Evolutionary conservation across 306 rosid species (phyloP).

Genomic region (Fragaria vesca): DNA sequence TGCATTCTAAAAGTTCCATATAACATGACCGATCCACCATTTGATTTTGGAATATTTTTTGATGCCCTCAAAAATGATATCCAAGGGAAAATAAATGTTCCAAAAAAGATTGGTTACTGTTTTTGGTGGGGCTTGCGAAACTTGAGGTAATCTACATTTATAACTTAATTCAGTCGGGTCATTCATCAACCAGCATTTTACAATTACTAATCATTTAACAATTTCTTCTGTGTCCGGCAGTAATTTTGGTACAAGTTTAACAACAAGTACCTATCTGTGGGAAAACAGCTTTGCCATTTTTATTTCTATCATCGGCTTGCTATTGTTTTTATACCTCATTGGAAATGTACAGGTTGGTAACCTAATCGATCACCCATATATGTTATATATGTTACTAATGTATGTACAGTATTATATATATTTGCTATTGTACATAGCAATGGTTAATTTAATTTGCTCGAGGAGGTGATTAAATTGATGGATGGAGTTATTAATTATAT

Average conservation of each 20-base stretch:
- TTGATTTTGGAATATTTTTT: constrained; percentile 22
- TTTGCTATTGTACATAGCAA: not conserved
- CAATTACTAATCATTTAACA: not conserved
- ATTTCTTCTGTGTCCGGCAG: not conserved
- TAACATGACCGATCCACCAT: not conserved
- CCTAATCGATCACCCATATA: not conserved
- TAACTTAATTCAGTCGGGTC: not conserved
- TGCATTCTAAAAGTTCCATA: not conserved
- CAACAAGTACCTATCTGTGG: not conserved
- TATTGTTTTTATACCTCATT: constrained; percentile 17
- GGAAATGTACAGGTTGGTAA: constrained; percentile 26
- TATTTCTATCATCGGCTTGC: constrained; percentile 3
- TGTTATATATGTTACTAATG: not conserved
- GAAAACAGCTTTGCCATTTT: constrained; percentile 5
- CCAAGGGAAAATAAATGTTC: not conserved
- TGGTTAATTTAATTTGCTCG: too few species aligned
- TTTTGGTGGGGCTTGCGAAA: constrained; percentile 17
- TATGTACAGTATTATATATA: not conserved
- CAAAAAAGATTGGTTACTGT: constrained; percentile 1
- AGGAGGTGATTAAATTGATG: not conserved
- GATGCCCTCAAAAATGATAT: not conserved
- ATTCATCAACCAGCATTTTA: not conserved
- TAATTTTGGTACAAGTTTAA: constrained; percentile 11
- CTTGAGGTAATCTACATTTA: not conserved
- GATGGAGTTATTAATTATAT: not conserved